Evolutionary conservation across 345 rosid genomes (phyloP).

Genomic region (Firmiana major): DNA sequence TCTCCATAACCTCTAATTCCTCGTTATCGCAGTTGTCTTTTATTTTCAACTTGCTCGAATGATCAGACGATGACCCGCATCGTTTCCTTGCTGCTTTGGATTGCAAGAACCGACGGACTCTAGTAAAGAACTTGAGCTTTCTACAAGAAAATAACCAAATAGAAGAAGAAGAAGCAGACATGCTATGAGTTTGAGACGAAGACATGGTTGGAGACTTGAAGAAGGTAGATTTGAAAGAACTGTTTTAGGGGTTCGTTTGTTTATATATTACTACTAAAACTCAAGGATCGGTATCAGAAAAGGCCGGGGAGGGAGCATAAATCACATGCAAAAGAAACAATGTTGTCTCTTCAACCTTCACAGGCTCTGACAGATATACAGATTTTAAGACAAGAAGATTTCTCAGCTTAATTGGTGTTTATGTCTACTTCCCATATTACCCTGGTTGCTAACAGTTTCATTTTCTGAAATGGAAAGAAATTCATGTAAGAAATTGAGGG

Average conservation of each 20-base stretch:
- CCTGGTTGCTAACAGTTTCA: constrained; percentile 16
- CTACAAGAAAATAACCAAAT: constrained; percentile 38
- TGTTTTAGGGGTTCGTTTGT: constrained; percentile 16
- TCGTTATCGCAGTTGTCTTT: neutral
- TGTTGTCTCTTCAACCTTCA: constrained; percentile 25
- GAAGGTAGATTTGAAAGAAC: constrained; percentile 9
- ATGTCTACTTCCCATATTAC: constrained; percentile 4
- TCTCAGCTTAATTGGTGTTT: constrained; percentile 16
- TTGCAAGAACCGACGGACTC: constrained; percentile 53
- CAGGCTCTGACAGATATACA: neutral
- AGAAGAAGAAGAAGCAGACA: constrained; percentile 33
- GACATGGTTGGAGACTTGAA: constrained; percentile 20
- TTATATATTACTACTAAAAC: constrained; percentile 1
- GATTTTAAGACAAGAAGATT: constrained; percentile 13
- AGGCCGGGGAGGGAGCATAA: constrained; percentile 10
- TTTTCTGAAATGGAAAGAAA: neutral
- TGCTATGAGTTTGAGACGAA: constrained; percentile 31
- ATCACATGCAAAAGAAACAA: constrained; percentile 52
- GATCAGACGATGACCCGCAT: constrained; percentile 15
- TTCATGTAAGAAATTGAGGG: constrained; percentile 19
- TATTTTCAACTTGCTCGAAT: constrained; percentile 15
- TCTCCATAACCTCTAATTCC: neutral
- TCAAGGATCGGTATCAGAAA: neutral
- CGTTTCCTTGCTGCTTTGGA: constrained; percentile 43
- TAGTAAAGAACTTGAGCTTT: constrained; percentile 54